Evolutionary conservation across 2,329 filamentous ascomycete species (phyloP).

Genomic region (Exophiala spinifera): DNA sequence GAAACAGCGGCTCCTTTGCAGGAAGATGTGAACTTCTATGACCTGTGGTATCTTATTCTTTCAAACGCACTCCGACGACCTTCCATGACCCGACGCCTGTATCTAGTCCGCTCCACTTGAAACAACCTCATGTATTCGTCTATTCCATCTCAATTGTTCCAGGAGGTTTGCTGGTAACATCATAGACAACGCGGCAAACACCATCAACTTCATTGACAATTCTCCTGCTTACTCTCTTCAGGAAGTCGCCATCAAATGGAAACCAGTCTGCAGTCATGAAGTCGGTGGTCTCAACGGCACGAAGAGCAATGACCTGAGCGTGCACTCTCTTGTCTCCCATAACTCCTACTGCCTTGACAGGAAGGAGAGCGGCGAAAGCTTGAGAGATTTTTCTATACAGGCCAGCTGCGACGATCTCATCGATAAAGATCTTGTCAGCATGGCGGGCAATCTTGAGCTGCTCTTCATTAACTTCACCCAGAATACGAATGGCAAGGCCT

Average conservation of each 20-base stretch:
- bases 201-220: constrained; percentile 76
- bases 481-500: constrained; percentile 72
- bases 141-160: constrained; percentile 74
- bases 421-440: constrained; percentile 48
- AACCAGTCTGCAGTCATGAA: constrained; percentile 75
- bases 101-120: neutral
- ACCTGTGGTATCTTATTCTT: neutral
- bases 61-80: neutral
- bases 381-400: constrained; percentile 60
- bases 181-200: constrained; percentile 61
- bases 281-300: constrained; percentile 61
- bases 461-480: constrained; percentile 80
- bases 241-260: constrained; percentile 62
- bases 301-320: constrained; percentile 59
- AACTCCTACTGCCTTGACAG: constrained; percentile 63
- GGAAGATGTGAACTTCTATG: neutral
- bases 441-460: constrained; percentile 68
- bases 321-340: constrained; percentile 69
- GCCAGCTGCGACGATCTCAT: constrained; percentile 44
- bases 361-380: constrained; percentile 66
- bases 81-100: neutral
- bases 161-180: constrained; percentile 63
- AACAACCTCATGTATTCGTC: neutral
- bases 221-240: constrained; percentile 62
- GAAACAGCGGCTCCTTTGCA: neutral